Conservation (phyloP, 1,139 yeast genomes). For the Diutina ranongensis region DNA sequence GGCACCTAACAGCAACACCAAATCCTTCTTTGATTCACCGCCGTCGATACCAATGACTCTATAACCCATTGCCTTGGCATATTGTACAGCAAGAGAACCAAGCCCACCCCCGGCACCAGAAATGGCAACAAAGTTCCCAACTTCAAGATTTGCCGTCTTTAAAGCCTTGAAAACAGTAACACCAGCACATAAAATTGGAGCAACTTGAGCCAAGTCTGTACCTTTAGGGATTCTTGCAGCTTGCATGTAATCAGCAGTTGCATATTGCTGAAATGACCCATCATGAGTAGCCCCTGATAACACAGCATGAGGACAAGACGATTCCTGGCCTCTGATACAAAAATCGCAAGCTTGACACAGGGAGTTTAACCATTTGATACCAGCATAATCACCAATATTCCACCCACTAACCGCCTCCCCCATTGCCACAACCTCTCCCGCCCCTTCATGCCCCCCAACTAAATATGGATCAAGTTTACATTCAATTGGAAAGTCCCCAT, state of each 20-base stretch:
- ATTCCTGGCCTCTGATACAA: conserved; percentile 58
- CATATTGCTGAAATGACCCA: conserved; percentile 78
- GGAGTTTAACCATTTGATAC: conserved; percentile 70
- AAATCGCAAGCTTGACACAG: conserved; percentile 66
- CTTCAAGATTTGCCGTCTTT: conserved; percentile 50
- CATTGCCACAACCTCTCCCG: conserved; percentile 69
- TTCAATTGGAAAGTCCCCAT: conserved; percentile 60
- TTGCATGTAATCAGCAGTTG: conserved; percentile 77
- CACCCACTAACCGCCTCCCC: conserved; percentile 61
- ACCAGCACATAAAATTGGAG: conserved; percentile 81
- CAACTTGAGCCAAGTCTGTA: conserved; percentile 58
- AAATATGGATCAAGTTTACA: conserved; percentile 46
- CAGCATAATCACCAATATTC: conserved; percentile 68
- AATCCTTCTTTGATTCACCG: conserved; percentile 51
- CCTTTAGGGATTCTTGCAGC: conserved; percentile 69
- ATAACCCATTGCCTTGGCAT: conserved; percentile 74
- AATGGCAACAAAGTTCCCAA: conserved; percentile 74
- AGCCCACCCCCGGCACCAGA: conserved; percentile 85
- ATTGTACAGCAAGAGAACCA: conserved; percentile 72
- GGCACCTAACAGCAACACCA: conserved; percentile 51
- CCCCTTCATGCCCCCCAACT: conserved; percentile 84
- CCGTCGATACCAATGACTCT: conserved; percentile 70
- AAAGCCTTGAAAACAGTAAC: conserved; percentile 77
- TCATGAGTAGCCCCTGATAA: conserved; percentile 73
- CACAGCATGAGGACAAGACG: conserved; percentile 58